phyloP scores from a whole-genome alignment of 495 filamentous ascomycete species.

The Ramalina intermedia region DNA sequence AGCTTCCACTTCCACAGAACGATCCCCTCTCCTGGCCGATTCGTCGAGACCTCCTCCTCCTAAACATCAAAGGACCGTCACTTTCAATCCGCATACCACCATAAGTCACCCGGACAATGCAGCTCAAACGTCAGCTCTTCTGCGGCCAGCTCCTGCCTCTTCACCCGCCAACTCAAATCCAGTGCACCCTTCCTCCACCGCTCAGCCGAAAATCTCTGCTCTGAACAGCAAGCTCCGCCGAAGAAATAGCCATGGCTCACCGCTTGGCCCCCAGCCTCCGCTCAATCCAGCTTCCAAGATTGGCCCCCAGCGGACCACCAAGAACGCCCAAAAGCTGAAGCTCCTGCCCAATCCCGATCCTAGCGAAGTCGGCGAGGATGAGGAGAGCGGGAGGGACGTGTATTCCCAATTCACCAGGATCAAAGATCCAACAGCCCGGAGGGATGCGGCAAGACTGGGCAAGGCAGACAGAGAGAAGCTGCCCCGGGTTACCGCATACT shows the following conservation, averaged over 20 bases:
- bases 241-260: conserved; percentile 67
- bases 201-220: conserved; percentile 58
- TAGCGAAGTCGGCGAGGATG: conserved; percentile 58
- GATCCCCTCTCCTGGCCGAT: conserved; percentile 30
- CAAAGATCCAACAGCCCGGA: conserved; percentile 84
- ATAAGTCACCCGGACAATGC: conserved; percentile 40
- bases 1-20: conserved; percentile 26
- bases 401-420: conserved; percentile 92
- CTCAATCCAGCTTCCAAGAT: conserved; percentile 54
- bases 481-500: conserved; percentile 89
- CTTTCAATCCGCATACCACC: conserved; percentile 53
- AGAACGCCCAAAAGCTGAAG: conserved; percentile 92
- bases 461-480: conserved; percentile 82
- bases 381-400: conserved; percentile 87
- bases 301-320: conserved; percentile 85
- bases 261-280: conserved; percentile 28
- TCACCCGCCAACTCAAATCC: conserved; percentile 25
- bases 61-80: conserved; percentile 44
- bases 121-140: conserved; percentile 29
- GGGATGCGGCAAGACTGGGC: conserved; percentile 83
- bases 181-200: conserved; percentile 23
- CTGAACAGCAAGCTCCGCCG: conserved; percentile 78
- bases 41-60: conserved; percentile 16
- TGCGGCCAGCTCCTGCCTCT: conserved; percentile 26
- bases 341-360: conserved; percentile 80